A percentile compares a stretch with the other conserved stretches of the same genome.
phyloP scores from a whole-genome alignment of 371 early-diverging fungal genomes.

The Actinomucor elegans region DNA sequence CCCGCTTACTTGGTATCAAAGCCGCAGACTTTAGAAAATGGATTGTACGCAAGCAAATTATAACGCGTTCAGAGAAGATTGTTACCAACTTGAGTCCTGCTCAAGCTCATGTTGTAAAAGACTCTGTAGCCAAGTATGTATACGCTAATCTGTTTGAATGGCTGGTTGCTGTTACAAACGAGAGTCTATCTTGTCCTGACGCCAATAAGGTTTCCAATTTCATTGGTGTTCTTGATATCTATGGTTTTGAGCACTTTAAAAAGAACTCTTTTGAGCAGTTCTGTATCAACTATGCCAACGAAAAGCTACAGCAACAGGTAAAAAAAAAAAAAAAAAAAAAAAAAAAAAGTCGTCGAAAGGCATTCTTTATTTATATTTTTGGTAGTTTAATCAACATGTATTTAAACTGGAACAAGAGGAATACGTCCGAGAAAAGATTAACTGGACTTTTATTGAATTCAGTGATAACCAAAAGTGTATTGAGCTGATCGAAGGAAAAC shows the following conservation, averaged over 20 bases:
- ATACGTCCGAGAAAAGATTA: slow-evolving; percentile 91
- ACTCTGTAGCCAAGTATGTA: slow-evolving; percentile 93
- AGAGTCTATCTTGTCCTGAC: slow-evolving; percentile 61
- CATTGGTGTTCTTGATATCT: slow-evolving; percentile 97
- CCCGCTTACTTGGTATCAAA: slow-evolving; percentile 75
- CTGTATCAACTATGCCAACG: slow-evolving; percentile 98
- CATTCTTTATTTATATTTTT: background rate
- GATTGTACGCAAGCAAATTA: slow-evolving; percentile 90
- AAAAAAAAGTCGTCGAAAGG: background rate
- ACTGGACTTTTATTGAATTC: slow-evolving; percentile 93
- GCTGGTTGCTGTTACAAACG: slow-evolving; percentile 84
- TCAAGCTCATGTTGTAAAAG: slow-evolving; percentile 82
- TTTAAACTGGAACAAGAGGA: slow-evolving; percentile 95
- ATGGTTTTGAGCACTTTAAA: slow-evolving; percentile 96
- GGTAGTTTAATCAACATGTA: slow-evolving; percentile 69
- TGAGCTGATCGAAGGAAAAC: slow-evolving; percentile 94
- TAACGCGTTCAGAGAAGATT: slow-evolving; percentile 87
- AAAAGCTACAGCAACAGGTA: slow-evolving; percentile 93
- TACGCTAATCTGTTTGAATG: slow-evolving; percentile 94
- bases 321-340: too few species aligned
- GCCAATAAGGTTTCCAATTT: slow-evolving; percentile 59
- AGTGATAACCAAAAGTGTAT: slow-evolving; percentile 99
- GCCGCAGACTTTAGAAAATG: slow-evolving; percentile 81
- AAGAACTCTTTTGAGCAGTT: slow-evolving; percentile 99
- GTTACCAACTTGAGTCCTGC: slow-evolving; percentile 72